Base-by-base conservation (phyloP, 2,329 filamentous ascomycete genomes). In the Ceratocystis variospora region DNA sequence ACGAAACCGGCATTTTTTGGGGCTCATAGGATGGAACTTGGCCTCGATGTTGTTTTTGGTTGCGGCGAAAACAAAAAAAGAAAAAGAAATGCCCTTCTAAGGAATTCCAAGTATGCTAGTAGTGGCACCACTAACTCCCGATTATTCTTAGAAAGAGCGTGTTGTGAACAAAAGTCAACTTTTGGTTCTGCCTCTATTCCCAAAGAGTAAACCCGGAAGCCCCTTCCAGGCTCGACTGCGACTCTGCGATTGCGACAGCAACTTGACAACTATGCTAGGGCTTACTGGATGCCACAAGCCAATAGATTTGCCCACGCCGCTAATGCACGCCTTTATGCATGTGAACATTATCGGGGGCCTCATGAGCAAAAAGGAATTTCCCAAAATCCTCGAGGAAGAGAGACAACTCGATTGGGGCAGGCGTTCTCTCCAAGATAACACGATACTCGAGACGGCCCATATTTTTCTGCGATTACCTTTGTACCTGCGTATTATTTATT, bases 291-390 rank as follows among this genome's bases (percentile, higher is more conserved):
- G 6, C 48, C 25, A 12, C 8, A 53, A 12, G 19, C 48, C 48
- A 53, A 5, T 28, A 41, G 8, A 17, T 28, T 25, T 25, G 48
- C 22, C 15, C 22, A 53, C 48, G 55, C 55, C 55, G 31, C 55
- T 33, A 59, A 59, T 59, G 55, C 55, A 59, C 6, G 55, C 22
- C 33, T 59, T 59, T 59, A 59, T 59, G 55, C 55, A 59, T 59
- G 55, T 59, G 55, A 41, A 28, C 48, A 53, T 28, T 53, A 17
- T 25, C 25, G 19, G 48, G 48, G 37, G 37, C 37, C 48, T 25
- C 19, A 28, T 53, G 48, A 59, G 55, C 55, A 59, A 59, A 33
- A 59, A 59, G n/a, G 3, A 10, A 31, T 31, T 17, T n/a, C 15
- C 53, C 4, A 41, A 41, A 41, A 41, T 41, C 37, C 37, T 41